These are phyloP conservation scores for Elongisporangium undulatum DNA, from an alignment of 352 stramenopile species.

Conservation along the genomic window DNA sequence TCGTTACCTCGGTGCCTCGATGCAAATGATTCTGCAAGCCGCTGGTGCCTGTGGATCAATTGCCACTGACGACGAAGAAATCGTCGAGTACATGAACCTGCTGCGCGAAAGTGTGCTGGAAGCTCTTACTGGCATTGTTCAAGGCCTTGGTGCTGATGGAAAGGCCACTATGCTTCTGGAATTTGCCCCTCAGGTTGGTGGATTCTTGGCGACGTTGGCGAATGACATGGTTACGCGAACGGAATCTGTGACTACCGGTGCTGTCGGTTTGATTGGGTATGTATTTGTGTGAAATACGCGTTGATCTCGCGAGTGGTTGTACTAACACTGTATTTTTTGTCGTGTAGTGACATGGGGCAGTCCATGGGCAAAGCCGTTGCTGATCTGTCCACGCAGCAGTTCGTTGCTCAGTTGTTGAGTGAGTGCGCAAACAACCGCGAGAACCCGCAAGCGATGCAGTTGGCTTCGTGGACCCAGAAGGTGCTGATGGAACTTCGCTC, in stretches of 20 bases:
- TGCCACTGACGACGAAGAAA: constrained; percentile 94
- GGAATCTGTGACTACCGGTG: constrained; percentile 89
- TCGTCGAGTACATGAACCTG: constrained; percentile 98
- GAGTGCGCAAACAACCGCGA: constrained; percentile 61
- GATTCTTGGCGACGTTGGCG: constrained; percentile 87
- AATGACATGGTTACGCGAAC: constrained; percentile 78
- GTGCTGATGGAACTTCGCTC: constrained; percentile 61
- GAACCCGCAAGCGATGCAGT: constrained; percentile 64
- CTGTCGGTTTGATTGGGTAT: constrained; percentile 88
- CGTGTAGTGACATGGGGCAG: constrained; percentile 75
- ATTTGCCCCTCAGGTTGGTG: constrained; percentile 80
- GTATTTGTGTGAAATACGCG: constrained; percentile 7
- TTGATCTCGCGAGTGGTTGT: constrained; percentile 1
- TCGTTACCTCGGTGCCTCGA: constrained; percentile 74
- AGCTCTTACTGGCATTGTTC: constrained; percentile 95
- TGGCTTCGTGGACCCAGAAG: constrained; percentile 75
- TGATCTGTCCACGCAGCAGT: constrained; percentile 58
- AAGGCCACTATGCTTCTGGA: constrained; percentile 84
- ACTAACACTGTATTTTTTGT: constrained; percentile 18
- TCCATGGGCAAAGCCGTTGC: constrained; percentile 67
- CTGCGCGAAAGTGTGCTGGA: constrained; percentile 95
- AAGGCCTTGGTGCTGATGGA: constrained; percentile 90
- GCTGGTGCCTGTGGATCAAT: constrained; percentile 85
- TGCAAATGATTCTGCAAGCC: constrained; percentile 85
- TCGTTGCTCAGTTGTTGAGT: constrained; percentile 67